Percentiles rank a stretch among this genome's conserved stretches.
phyloP scores from a whole-genome alignment of 1,139 yeast genomes.

The Diutina mesorugosa region DNA sequence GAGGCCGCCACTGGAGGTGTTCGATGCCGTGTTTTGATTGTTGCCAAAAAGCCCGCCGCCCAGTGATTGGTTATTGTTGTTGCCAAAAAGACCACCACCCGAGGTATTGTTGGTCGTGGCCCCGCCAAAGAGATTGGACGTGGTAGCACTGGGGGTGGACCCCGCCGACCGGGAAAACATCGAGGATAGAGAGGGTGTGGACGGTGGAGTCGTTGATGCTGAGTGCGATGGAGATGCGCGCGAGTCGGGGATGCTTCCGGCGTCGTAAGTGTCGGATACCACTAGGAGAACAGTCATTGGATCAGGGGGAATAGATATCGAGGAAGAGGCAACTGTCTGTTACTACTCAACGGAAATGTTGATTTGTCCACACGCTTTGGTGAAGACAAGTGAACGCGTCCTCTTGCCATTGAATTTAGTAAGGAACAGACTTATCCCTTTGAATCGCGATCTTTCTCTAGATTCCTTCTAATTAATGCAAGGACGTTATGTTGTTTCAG shows the following conservation, averaged over 20 bases:
- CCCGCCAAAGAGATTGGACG: background rate
- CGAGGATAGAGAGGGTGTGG: background rate
- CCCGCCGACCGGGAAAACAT: constrained; percentile 2
- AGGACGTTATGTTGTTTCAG: too few species aligned
- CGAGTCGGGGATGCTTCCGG: background rate
- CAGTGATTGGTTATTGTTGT: background rate
- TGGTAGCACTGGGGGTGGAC: background rate
- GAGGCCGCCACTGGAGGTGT: background rate
- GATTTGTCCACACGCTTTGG: too few species aligned
- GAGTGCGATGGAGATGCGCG: background rate
- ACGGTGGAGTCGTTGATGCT: background rate
- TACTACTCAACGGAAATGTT: too few species aligned
- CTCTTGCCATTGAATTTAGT: too few species aligned
- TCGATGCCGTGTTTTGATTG: constrained; percentile 3
- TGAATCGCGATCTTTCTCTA: too few species aligned
- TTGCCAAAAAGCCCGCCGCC: constrained; percentile 7
- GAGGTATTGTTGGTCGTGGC: background rate
- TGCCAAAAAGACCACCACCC: background rate
- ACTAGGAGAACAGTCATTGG: too few species aligned
- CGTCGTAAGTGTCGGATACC: too few species aligned
- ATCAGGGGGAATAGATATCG: too few species aligned
- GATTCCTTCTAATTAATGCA: too few species aligned
- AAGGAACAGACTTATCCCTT: too few species aligned
- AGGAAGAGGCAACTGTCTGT: too few species aligned
- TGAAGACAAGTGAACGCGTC: too few species aligned